Percentiles rank a stretch among this genome's conserved stretches.
phyloP scores from a whole-genome alignment of 257 asterid species.

The Mentha longifolia region DNA sequence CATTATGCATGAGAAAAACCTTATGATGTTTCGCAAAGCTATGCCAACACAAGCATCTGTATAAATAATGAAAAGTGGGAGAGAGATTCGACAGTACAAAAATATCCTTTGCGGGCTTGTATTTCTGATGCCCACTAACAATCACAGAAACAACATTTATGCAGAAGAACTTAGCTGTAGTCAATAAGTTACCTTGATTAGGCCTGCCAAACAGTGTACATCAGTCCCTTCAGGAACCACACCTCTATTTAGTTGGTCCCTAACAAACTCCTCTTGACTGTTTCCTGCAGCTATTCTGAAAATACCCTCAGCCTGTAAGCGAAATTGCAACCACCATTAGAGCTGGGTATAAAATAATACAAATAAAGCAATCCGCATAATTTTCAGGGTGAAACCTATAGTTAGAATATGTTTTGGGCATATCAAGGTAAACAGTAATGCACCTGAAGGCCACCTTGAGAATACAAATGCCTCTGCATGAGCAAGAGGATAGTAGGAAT shows the following conservation, averaged over 20 bases:
- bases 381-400: background rate
- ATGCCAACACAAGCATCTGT: background rate
- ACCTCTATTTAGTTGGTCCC: conserved; percentile 81
- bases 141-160: conserved; percentile 2
- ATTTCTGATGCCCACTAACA: background rate
- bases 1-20: background rate
- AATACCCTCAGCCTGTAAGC: conserved; percentile 83
- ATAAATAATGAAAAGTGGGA: background rate
- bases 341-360: background rate
- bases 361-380: background rate
- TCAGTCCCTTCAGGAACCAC: conserved; percentile 77
- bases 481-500: conserved; percentile 86
- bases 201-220: conserved; percentile 90
- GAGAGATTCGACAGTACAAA: conserved; percentile 2
- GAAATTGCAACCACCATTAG: conserved; percentile 26
- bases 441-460: conserved; percentile 87
- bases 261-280: conserved; percentile 83
- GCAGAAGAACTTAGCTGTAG: conserved; percentile 10
- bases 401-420: conserved; percentile 12
- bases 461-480: conserved; percentile 75
- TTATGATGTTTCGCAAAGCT: conserved; percentile 3
- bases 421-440: background rate
- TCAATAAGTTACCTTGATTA: conserved; percentile 63
- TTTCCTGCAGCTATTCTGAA: conserved; percentile 86
- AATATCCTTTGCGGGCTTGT: background rate